Evolutionary conservation across 179 eudicot genomes (phyloP).

Genomic region (Monotropa hypopitys): DNA sequence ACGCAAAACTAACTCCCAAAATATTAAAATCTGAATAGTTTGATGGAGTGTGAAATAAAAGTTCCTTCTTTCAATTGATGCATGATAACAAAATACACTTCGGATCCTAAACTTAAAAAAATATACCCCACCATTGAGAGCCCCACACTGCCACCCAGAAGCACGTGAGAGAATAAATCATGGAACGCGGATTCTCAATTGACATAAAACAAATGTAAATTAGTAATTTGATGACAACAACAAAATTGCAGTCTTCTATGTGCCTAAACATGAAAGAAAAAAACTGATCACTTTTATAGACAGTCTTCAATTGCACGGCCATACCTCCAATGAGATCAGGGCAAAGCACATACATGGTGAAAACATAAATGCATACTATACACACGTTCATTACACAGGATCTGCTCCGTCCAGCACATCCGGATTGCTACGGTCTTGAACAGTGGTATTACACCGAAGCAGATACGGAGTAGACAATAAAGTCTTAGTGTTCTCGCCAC

Average conservation of each 20-base stretch:
- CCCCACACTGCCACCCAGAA: too few species aligned
- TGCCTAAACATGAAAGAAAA: neutral
- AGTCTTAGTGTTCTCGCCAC: constrained; percentile 26
- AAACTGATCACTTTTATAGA: neutral
- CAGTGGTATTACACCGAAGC: constrained; percentile 26
- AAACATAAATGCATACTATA: neutral
- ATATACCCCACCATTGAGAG: too few species aligned
- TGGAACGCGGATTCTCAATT: neutral
- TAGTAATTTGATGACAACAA: neutral
- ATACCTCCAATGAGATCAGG: neutral
- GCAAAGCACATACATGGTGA: neutral
- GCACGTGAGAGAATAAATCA: too few species aligned
- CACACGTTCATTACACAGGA: constrained; percentile 9
- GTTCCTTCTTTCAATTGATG: too few species aligned
- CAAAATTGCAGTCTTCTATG: neutral
- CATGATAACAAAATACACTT: too few species aligned
- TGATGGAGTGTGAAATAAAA: too few species aligned
- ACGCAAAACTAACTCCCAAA: too few species aligned
- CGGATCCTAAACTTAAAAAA: too few species aligned
- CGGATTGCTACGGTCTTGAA: constrained; percentile 22
- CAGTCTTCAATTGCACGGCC: neutral
- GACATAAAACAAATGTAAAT: neutral
- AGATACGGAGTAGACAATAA: constrained; percentile 26
- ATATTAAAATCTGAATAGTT: too few species aligned
- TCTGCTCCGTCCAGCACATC: constrained; percentile 35